Base-by-base conservation (phyloP, 2,329 filamentous ascomycete species). In the Alternaria atra region DNA sequence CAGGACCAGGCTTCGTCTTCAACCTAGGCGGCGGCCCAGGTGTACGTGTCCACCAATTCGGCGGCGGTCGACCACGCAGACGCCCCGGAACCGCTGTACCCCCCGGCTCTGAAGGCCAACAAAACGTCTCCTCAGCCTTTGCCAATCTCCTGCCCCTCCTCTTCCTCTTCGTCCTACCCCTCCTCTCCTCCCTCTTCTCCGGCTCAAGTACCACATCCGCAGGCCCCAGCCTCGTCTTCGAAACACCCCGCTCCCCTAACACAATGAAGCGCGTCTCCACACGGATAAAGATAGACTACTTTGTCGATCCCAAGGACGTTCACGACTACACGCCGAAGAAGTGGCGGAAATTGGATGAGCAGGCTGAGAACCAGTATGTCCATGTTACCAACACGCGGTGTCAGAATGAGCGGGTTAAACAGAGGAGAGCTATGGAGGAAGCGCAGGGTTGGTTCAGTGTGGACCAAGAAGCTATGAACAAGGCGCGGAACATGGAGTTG, bases 41-140 rank as follows among this genome's bases (percentile, higher is more conserved):
- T 20, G 89, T 99, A 71, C 89, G 94, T 62, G 93, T 99, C 63
- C 95, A 98, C 79, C 94, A 97, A 77, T 98, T 99, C 78, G 94
- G 94, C 70, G 94, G 95, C 55, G 86, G 83, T 6, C 85, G 87
- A 55, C 93, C 94, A 25, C 87, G 93, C 70, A 85, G 90, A 80
- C 86, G 95, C 74, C 93, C 94, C 20, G 63, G 61, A n/a, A 78
- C 74, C 17, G 76, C 88, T 86, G 73, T 87, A 85, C 66, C 84
- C 81, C 62, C 84, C 79, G 69, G 81, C 83, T 64, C 81, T 81
- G 73, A 83, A 83, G 71, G 77, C 83, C 63, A 79, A 83, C 63
- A 82, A 83, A 46, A 83, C 85, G 51, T 85, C 83, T 51, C 78
- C 80, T 72, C 63, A 30, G 70, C 87, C 67, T 76, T 97, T 68